Base-by-base conservation (phyloP, 139 green algal species). In the Closterium sp. region DNA sequence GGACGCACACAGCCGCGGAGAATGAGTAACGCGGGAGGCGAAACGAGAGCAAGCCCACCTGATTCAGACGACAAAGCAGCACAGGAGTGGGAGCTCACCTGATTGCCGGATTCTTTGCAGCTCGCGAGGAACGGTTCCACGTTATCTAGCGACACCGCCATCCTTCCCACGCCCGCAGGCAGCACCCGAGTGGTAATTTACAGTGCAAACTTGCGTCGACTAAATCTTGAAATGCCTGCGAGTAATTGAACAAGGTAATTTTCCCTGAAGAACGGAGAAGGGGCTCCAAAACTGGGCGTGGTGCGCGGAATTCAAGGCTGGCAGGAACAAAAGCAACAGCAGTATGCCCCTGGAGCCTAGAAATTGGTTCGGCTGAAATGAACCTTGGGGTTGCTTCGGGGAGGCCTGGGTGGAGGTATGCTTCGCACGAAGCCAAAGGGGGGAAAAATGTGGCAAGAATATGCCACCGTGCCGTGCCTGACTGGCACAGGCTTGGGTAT, bases 71-170 rank as follows among this genome's bases (percentile, higher is more conserved):
- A 87, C n/a, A 4, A 6, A 87, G 84, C n/a, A 87, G 84, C n/a
- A 29, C n/a, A 87, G 84, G 28, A 34, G 27, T 29, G 28, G 84
- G 28, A 87, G 84, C 84, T 30, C 30, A 93, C 90, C 90, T 89
- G 86, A 13, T 90, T 90, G 45, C 84, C 90, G 28, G 90, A 93
- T 11, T 93, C 10, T 19, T 90, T 93, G 90, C 90, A 93, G 30
- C 19, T 90, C 30, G 88, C 22, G 28, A 93, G 90, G 31, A 93
- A 93, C 24, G 90, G 28, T 4, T 93, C 29, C 13, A 93, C 21
- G 28, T 92, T 5, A 73, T 73, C 50, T 22, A 73, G 50, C 50
- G 50, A 21, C 50, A 22, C 50, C 50, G 50, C 50, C 50, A 73
- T 73, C 50, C 50, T 89, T 89, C 86, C 86, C 86, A 24, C 86